phyloP scores from a whole-genome alignment of 2,329 filamentous ascomycete species.

The Arthrobotrys megalospora region DNA sequence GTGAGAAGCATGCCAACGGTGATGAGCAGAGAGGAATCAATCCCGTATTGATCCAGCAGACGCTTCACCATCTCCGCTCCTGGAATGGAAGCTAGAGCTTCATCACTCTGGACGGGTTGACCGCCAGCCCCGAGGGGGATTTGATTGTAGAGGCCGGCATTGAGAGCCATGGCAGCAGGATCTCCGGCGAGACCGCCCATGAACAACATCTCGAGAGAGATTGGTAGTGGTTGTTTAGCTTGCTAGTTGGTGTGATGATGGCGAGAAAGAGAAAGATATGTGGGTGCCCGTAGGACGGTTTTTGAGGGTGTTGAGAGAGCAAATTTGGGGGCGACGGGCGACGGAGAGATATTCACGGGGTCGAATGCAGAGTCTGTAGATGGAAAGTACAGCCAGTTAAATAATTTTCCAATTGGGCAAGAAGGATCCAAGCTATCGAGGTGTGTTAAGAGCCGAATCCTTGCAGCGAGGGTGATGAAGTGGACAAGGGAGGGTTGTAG shows the following conservation, averaged over 20 bases:
- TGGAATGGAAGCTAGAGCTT: conserved; percentile 72
- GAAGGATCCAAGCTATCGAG: conserved; percentile 42
- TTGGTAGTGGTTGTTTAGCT: neutral
- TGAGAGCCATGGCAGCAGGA: conserved; percentile 52
- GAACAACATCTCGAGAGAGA: conserved; percentile 41
- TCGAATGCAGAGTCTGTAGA: conserved; percentile 4
- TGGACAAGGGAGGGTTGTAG: neutral
- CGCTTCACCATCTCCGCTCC: conserved; percentile 64
- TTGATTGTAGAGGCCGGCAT: conserved; percentile 53
- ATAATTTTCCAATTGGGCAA: conserved; percentile 38
- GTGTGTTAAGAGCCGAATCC: conserved; percentile 16
- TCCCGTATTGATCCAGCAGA: conserved; percentile 63
- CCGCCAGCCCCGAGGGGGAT: conserved; percentile 31
- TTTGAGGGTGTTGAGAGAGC: conserved; percentile 32
- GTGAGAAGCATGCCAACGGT: conserved; percentile 64
- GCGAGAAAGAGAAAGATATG: neutral
- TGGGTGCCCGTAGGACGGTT: neutral
- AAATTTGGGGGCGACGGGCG: conserved; percentile 17
- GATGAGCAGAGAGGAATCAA: conserved; percentile 64
- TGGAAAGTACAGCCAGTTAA: conserved; percentile 19
- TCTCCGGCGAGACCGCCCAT: conserved; percentile 49
- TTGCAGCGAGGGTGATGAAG: conserved; percentile 13
- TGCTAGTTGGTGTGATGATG: neutral
- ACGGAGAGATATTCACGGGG: conserved; percentile 15
- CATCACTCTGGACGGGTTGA: conserved; percentile 71